phyloP scores from a whole-genome alignment of 495 filamentous ascomycete genomes.

The Penicillium soppii region DNA sequence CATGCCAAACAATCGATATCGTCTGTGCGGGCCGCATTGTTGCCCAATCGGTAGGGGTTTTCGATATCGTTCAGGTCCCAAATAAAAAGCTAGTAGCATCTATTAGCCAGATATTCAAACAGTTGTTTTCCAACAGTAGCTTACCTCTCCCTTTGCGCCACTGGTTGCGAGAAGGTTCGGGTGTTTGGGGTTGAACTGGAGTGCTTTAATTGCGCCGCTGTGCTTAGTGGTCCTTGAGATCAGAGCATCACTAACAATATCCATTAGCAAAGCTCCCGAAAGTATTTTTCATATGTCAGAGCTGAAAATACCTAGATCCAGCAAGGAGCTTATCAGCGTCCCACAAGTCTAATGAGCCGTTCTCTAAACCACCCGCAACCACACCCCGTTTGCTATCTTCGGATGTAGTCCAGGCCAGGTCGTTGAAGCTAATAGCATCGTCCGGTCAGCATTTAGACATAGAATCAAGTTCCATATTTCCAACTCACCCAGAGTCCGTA shows the following conservation, averaged over 20 bases:
- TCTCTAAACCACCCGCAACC: slow-evolving; percentile 93
- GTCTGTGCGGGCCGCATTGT: slow-evolving; percentile 80
- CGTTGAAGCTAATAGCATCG: slow-evolving; percentile 72
- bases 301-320: slow-evolving; percentile 50
- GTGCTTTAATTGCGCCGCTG: slow-evolving; percentile 85
- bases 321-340: slow-evolving; percentile 82
- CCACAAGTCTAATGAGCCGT: slow-evolving; percentile 94
- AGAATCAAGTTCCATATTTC: not conserved
- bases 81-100: slow-evolving; percentile 65
- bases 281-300: slow-evolving; percentile 9
- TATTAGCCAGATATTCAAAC: not conserved
- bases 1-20: slow-evolving; percentile 95
- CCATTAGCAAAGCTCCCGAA: slow-evolving; percentile 21
- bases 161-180: slow-evolving; percentile 90
- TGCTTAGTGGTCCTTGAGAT: slow-evolving; percentile 92
- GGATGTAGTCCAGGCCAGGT: slow-evolving; percentile 88
- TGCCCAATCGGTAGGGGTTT: slow-evolving; percentile 86
- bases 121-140: not conserved
- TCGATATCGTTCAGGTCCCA: slow-evolving; percentile 87
- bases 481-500: slow-evolving; percentile 81
- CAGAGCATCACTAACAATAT: slow-evolving; percentile 61
- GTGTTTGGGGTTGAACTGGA: slow-evolving; percentile 96
- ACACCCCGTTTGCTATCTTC: slow-evolving; percentile 77
- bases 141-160: slow-evolving; percentile 84
- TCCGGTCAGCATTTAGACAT: slow-evolving; percentile 8